These are phyloP conservation scores for Penicillium herquei DNA, from an alignment of 495 filamentous ascomycete species.

Conservation along the genomic window DNA sequence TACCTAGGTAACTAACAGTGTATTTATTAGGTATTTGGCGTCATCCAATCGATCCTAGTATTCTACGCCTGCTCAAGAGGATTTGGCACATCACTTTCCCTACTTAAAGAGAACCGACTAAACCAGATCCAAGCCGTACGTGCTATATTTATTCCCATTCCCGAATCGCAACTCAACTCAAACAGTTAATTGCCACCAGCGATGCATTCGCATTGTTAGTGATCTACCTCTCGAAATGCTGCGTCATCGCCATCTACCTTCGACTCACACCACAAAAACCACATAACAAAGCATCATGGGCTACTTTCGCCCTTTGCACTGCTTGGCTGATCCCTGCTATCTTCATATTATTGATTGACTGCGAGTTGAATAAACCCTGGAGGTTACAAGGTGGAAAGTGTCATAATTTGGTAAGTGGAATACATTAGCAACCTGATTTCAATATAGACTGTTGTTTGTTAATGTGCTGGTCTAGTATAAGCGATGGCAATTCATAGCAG, in stretches of 20 bases:
- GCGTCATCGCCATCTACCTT: conserved; percentile 45
- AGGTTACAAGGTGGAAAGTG: conserved; percentile 32
- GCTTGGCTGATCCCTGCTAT: conserved; percentile 36
- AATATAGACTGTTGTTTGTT: not conserved
- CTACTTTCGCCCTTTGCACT: conserved; percentile 33
- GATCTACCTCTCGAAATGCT: conserved; percentile 48
- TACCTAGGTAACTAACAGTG: too few relatives aligned
- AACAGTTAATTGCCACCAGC: conserved; percentile 35
- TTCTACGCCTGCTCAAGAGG: conserved; percentile 37
- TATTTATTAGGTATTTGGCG: conserved; percentile 25
- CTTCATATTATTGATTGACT: conserved; percentile 37
- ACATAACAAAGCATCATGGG: conserved; percentile 38
- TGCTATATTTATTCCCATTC: not conserved
- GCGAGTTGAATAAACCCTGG: conserved; percentile 42
- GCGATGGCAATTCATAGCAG: conserved; percentile 44
- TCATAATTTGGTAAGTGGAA: conserved; percentile 32
- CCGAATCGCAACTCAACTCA: not conserved
- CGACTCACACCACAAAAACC: conserved; percentile 44
- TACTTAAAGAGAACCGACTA: conserved; percentile 29
- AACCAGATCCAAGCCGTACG: conserved; percentile 37
- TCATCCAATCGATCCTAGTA: conserved; percentile 35
- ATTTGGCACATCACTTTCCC: conserved; percentile 40
- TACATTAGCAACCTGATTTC: not conserved
- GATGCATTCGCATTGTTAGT: conserved; percentile 46
- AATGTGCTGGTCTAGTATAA: conserved; percentile 20